Percentiles rank a stretch among this genome's conserved stretches.
phyloP scores from a whole-genome alignment of 768 basidiomycete genomes.

The Mycena leptocephala region DNA sequence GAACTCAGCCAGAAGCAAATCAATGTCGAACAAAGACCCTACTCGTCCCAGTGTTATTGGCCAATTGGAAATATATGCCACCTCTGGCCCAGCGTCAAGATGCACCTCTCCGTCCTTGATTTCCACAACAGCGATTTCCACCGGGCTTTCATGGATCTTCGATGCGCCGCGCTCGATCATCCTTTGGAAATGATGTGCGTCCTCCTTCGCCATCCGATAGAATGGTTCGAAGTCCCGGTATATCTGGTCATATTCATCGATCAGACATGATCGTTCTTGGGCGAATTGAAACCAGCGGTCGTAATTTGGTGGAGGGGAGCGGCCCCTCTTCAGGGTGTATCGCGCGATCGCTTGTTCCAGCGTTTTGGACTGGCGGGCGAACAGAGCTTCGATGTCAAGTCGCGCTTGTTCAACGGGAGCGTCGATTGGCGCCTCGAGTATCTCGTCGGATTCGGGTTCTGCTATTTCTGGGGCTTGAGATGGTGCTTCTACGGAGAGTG shows the following conservation, averaged over 20 bases:
- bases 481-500: too few relatives aligned
- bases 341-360: slow-evolving; percentile 19
- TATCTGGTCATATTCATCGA: slow-evolving; percentile 33
- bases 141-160: not conserved
- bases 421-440: too few relatives aligned
- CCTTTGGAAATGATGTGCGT: slow-evolving; percentile 19
- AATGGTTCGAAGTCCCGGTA: slow-evolving; percentile 21
- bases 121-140: slow-evolving; percentile 1
- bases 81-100: too few relatives aligned
- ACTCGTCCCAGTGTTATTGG: not conserved
- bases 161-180: slow-evolving; percentile 9
- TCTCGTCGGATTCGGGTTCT: too few relatives aligned
- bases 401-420: too few relatives aligned
- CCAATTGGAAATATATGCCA: too few relatives aligned
- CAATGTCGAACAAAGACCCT: not conserved
- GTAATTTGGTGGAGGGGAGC: slow-evolving; percentile 23
- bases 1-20: slow-evolving; percentile 5
- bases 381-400: not conserved
- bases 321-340: slow-evolving; percentile 17
- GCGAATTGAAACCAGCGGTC: slow-evolving; percentile 28
- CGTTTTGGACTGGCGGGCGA: slow-evolving; percentile 1
- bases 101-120: slow-evolving; percentile 9
- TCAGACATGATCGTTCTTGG: slow-evolving; percentile 14
- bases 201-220: slow-evolving; percentile 16
- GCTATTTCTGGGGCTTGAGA: too few relatives aligned